These are phyloP conservation scores for Tieghemostelium lacteum DNA, from an alignment of 78 protist genomes.

Conservation along the genomic window DNA sequence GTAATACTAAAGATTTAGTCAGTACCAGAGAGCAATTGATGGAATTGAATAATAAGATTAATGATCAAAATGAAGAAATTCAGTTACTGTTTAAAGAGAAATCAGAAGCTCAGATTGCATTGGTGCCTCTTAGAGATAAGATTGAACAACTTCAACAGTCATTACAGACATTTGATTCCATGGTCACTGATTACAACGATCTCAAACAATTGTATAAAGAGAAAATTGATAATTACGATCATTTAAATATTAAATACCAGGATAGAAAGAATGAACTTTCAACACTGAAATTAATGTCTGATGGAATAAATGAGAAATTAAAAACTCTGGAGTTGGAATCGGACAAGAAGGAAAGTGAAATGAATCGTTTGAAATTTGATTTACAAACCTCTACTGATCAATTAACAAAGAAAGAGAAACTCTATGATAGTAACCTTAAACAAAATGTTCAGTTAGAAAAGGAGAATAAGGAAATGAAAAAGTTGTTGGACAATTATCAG, in stretches of 20 bases:
- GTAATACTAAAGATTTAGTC: neutral
- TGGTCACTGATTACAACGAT: neutral
- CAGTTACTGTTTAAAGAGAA: slow-evolving; percentile 34
- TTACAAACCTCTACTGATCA: neutral
- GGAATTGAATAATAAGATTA: neutral
- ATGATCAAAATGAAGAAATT: slow-evolving; percentile 54
- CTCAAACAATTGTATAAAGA: slow-evolving; percentile 14
- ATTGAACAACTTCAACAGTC: neutral
- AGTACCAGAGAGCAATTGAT: neutral
- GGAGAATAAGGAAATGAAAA: slow-evolving; percentile 6
- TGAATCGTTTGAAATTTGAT: neutral
- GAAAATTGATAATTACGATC: neutral
- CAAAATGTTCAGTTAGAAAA: neutral
- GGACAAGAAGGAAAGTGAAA: neutral
- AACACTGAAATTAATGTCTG: neutral
- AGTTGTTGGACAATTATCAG: slow-evolving; percentile 6
- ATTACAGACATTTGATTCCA: neutral
- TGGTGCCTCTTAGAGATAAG: slow-evolving; percentile 20
- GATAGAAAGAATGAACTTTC: slow-evolving; percentile 7
- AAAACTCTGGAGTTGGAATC: neutral
- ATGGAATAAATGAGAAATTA: neutral
- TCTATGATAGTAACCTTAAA: neutral
- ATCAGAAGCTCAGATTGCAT: slow-evolving; percentile 41
- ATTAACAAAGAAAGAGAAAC: slow-evolving; percentile 52
- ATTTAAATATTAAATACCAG: slow-evolving; percentile 8